Conservation (phyloP, 2,329 filamentous ascomycete genomes). For the Penicillium capsulatum region DNA sequence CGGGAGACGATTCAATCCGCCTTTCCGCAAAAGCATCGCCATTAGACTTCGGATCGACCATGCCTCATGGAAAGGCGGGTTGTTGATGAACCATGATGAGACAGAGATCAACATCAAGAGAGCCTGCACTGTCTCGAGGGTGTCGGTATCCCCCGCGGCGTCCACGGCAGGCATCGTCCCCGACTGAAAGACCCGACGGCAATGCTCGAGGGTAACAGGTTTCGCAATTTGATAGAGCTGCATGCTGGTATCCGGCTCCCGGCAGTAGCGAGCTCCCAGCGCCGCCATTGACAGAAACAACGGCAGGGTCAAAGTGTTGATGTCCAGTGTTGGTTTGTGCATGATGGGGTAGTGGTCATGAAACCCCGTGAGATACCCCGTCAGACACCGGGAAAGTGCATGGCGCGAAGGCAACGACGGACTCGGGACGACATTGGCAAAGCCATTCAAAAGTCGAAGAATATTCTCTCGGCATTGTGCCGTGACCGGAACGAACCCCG, state of each 20-base stretch:
- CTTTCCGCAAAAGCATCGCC: constrained; percentile 28
- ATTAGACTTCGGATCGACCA: constrained; percentile 29
- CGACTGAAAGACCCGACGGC: constrained; percentile 28
- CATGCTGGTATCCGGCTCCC: constrained; percentile 32
- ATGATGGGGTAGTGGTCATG: constrained; percentile 35
- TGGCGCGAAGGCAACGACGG: constrained; percentile 30
- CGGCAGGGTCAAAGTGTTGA: constrained; percentile 24
- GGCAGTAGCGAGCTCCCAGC: constrained; percentile 31
- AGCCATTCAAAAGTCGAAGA: constrained; percentile 19
- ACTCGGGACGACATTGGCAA: constrained; percentile 27
- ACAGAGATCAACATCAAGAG: constrained; percentile 29
- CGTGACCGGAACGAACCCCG: constrained; percentile 29
- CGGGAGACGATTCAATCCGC: constrained; percentile 29
- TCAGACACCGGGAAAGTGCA: constrained; percentile 32
- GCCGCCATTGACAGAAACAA: constrained; percentile 32
- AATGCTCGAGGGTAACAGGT: constrained; percentile 31
- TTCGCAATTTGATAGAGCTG: constrained; percentile 32
- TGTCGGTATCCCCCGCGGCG: constrained; percentile 20
- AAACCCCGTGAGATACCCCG: constrained; percentile 31
- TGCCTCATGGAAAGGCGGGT: constrained; percentile 29
- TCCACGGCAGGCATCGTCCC: constrained; percentile 12
- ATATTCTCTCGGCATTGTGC: constrained; percentile 30
- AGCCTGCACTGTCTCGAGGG: constrained; percentile 29
- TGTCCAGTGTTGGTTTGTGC: constrained; percentile 30
- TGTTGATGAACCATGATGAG: constrained; percentile 31